Conservation (phyloP, 2,329 filamentous ascomycete genomes). For the Botrytis fragariae region DNA sequence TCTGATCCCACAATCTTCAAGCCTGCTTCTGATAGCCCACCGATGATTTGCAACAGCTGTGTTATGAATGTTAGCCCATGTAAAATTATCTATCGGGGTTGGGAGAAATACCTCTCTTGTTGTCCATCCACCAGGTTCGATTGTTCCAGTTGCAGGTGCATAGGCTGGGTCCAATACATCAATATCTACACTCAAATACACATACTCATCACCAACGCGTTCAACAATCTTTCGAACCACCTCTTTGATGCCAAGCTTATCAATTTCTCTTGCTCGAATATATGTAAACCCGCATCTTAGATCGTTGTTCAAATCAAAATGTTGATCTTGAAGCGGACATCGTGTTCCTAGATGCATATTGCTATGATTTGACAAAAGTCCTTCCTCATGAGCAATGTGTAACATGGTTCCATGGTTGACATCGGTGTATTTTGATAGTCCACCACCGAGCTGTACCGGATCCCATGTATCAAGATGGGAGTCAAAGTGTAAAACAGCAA, state of each 20-base stretch:
- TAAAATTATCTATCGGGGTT: not conserved
- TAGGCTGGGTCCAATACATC: slow-evolving; percentile 38
- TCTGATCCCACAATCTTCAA: slow-evolving; percentile 38
- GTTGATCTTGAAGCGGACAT: slow-evolving; percentile 30
- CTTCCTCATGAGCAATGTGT: slow-evolving; percentile 39
- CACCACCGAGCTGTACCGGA: slow-evolving; percentile 35
- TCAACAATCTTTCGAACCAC: slow-evolving; percentile 34
- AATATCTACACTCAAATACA: slow-evolving; percentile 38
- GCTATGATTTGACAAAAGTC: slow-evolving; percentile 34
- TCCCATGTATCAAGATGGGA: slow-evolving; percentile 38
- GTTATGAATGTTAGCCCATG: not conserved
- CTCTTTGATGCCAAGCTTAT: slow-evolving; percentile 33
- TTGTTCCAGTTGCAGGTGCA: slow-evolving; percentile 37
- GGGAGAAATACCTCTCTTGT: slow-evolving; percentile 33
- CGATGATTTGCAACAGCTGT: slow-evolving; percentile 35
- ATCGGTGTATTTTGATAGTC: slow-evolving; percentile 34
- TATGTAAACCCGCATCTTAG: slow-evolving; percentile 35
- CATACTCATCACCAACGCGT: slow-evolving; percentile 33
- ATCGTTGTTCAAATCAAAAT: slow-evolving; percentile 37
- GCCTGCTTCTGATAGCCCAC: slow-evolving; percentile 33
- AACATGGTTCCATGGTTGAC: slow-evolving; percentile 39
- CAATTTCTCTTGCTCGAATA: slow-evolving; percentile 34
- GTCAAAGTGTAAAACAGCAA: slow-evolving; percentile 37
- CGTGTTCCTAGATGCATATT: slow-evolving; percentile 38
- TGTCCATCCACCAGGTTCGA: slow-evolving; percentile 39